These are phyloP conservation scores for Condylostoma magnum DNA, from an alignment of 169 alveolate genomes.

Conservation along the genomic window DNA sequence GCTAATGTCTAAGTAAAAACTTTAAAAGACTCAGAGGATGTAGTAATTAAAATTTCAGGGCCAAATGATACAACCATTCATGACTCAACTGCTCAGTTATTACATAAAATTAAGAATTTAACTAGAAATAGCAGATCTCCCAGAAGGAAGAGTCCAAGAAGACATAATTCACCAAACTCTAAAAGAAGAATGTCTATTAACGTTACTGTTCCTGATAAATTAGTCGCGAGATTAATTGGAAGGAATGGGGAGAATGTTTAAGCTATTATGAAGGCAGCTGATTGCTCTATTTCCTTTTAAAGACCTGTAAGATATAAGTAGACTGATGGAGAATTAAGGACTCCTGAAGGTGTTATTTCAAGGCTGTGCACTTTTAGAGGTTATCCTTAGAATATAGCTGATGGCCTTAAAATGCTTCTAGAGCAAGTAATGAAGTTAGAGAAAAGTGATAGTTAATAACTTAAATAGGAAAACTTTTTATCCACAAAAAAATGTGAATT, in stretches of 20 bases:
- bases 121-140: too few species aligned
- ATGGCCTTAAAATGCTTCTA: constrained; percentile 45
- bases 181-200: constrained; percentile 37
- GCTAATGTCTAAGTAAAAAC: too few species aligned
- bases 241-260: constrained; percentile 54
- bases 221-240: constrained; percentile 55
- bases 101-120: too few species aligned
- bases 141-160: too few species aligned
- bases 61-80: too few species aligned
- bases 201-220: constrained; percentile 53
- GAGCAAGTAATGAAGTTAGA: constrained; percentile 49
- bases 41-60: too few species aligned
- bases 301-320: constrained; percentile 29
- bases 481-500: too few species aligned
- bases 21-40: too few species aligned
- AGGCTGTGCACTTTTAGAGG: constrained; percentile 59
- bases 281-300: constrained; percentile 46
- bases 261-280: constrained; percentile 47
- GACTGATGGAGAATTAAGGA: constrained; percentile 40
- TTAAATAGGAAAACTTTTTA: too few species aligned
- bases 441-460: too few species aligned
- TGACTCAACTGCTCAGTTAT: too few species aligned
- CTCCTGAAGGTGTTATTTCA: constrained; percentile 47
- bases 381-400: constrained; percentile 39
- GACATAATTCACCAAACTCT: too few species aligned